phyloP scores from a whole-genome alignment of 2,329 filamentous ascomycete genomes.

The Sclerotiophoma versabilis region DNA sequence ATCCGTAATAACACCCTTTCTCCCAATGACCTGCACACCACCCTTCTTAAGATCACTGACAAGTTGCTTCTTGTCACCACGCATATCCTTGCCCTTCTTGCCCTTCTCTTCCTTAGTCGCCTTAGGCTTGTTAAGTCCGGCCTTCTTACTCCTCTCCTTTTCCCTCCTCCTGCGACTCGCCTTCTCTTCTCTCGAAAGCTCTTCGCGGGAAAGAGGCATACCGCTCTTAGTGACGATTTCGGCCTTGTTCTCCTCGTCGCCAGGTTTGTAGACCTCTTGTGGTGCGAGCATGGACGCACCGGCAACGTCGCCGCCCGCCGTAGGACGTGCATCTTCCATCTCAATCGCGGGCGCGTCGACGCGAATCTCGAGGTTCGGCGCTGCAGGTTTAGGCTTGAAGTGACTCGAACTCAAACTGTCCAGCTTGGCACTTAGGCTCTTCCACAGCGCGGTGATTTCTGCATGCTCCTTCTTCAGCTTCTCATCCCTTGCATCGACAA shows the following conservation, averaged over 20 bases:
- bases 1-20: slow-evolving; percentile 84
- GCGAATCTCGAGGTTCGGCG: slow-evolving; percentile 83
- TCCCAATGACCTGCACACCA: slow-evolving; percentile 89
- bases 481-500: slow-evolving; percentile 81
- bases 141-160: slow-evolving; percentile 84
- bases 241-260: slow-evolving; percentile 69
- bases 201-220: slow-evolving; percentile 78
- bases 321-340: slow-evolving; percentile 95
- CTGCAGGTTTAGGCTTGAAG: slow-evolving; percentile 88
- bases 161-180: slow-evolving; percentile 75
- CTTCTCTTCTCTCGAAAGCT: slow-evolving; percentile 90
- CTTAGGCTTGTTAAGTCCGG: slow-evolving; percentile 59
- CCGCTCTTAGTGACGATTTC: slow-evolving; percentile 82
- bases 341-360: slow-evolving; percentile 88
- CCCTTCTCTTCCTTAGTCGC: slow-evolving; percentile 47
- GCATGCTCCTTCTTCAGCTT: slow-evolving; percentile 81
- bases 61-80: slow-evolving; percentile 60
- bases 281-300: slow-evolving; percentile 81
- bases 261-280: slow-evolving; percentile 91
- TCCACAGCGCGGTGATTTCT: slow-evolving; percentile 85
- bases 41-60: slow-evolving; percentile 78
- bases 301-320: slow-evolving; percentile 75
- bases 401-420: slow-evolving; percentile 93
- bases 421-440: slow-evolving; percentile 77
- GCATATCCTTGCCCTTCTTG: slow-evolving; percentile 60